Conservation (phyloP, 2,329 filamentous ascomycete genomes). For the Diaporthe batatas region DNA sequence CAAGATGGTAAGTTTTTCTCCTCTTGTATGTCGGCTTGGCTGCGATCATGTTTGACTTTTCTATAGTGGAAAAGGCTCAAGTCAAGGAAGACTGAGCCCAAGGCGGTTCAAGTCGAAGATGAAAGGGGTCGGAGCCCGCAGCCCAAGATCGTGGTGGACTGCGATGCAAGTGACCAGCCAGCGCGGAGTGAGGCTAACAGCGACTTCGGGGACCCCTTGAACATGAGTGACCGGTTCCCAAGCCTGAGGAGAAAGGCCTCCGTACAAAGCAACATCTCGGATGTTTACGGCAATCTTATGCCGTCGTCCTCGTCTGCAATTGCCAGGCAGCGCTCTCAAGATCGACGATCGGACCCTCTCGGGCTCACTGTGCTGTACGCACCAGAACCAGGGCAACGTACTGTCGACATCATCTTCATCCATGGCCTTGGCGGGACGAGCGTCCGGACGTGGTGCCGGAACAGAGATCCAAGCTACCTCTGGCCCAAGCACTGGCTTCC, state of each 20-base stretch:
- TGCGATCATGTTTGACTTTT: not conserved
- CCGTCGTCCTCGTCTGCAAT: constrained; percentile 14
- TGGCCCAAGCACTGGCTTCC: constrained; percentile 47
- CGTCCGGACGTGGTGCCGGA: constrained; percentile 44
- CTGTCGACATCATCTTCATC: constrained; percentile 47
- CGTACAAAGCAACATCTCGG: constrained; percentile 30
- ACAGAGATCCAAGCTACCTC: constrained; percentile 42
- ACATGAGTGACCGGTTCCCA: constrained; percentile 27
- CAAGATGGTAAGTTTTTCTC: constrained; percentile 17
- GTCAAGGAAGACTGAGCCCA: constrained; percentile 28
- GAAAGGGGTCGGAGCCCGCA: constrained; percentile 13
- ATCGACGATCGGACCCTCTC: constrained; percentile 40
- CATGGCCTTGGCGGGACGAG: constrained; percentile 48
- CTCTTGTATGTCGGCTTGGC: not conserved
- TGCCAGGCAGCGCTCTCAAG: constrained; percentile 30
- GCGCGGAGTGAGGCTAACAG: not conserved
- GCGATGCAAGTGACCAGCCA: constrained; percentile 17
- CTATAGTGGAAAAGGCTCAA: constrained; percentile 28
- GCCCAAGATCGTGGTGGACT: constrained; percentile 27
- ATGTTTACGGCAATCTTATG: constrained; percentile 30
- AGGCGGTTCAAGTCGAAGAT: not conserved
- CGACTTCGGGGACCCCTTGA: constrained; percentile 29
- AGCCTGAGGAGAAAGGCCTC: constrained; percentile 27
- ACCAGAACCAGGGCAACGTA: constrained; percentile 32
- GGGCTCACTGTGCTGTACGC: constrained; percentile 42